These are phyloP conservation scores for Truncatella angustata DNA, from an alignment of 2,329 filamentous ascomycete species.

Conservation along the genomic window DNA sequence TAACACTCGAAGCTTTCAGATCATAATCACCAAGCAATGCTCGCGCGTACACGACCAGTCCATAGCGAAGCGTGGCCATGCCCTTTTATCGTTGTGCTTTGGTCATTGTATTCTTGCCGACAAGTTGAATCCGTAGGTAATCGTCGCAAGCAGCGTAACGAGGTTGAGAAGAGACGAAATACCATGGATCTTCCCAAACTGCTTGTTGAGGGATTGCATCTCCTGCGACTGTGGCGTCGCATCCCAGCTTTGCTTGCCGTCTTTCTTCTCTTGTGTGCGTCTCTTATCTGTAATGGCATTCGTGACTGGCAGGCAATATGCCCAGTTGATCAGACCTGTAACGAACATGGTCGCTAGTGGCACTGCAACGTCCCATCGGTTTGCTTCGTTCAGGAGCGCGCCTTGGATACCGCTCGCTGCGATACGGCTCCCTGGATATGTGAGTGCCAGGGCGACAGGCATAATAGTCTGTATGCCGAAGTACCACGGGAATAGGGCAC, in stretches of 20 bases:
- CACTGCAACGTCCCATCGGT: slow-evolving; percentile 62
- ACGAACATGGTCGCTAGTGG: slow-evolving; percentile 70
- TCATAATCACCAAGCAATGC: background rate
- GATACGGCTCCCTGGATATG: slow-evolving; percentile 67
- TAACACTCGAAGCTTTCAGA: background rate
- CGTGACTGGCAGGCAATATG: slow-evolving; percentile 72
- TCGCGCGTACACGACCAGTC: background rate
- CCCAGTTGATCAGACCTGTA: slow-evolving; percentile 69
- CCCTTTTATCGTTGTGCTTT: too few species aligned
- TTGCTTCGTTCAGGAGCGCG: slow-evolving; percentile 58
- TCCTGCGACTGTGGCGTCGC: slow-evolving; percentile 75
- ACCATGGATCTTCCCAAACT: slow-evolving; percentile 78
- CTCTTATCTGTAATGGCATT: slow-evolving; percentile 71
- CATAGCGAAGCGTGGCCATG: background rate
- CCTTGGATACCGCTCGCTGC: slow-evolving; percentile 49
- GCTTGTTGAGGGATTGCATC: slow-evolving; percentile 78
- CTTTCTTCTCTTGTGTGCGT: slow-evolving; percentile 80
- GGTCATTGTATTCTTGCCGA: slow-evolving; percentile 52
- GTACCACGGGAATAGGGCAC: slow-evolving; percentile 81
- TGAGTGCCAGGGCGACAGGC: slow-evolving; percentile 71
- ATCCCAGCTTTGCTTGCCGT: slow-evolving; percentile 86
- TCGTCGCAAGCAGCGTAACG: slow-evolving; percentile 62
- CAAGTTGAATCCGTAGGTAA: slow-evolving; percentile 78
- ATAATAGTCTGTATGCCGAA: slow-evolving; percentile 79
- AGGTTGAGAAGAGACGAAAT: slow-evolving; percentile 79